phyloP scores from a whole-genome alignment of 352 stramenopile genomes.

The Phytopythium boreale region DNA sequence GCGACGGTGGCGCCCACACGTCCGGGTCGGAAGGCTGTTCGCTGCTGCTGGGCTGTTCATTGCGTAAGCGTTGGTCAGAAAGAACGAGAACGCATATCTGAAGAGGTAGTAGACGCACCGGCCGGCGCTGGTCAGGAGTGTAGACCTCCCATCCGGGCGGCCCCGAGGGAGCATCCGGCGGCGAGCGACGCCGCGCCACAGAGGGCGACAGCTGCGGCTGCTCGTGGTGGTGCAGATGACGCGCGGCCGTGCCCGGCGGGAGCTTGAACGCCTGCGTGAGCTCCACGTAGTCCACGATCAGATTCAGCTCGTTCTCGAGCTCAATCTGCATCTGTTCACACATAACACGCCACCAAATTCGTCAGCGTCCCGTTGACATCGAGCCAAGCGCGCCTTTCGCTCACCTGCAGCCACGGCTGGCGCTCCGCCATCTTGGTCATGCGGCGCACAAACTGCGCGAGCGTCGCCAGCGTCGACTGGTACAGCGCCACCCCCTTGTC shows the following conservation, averaged over 20 bases:
- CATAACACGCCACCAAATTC: neutral
- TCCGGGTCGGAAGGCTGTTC: constrained; percentile 51
- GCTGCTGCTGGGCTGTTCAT: constrained; percentile 2
- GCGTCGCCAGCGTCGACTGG: constrained; percentile 47
- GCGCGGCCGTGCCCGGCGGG: constrained; percentile 28
- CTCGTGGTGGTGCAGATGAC: constrained; percentile 29
- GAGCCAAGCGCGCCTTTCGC: neutral
- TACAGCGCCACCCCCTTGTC: constrained; percentile 61
- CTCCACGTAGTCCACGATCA: constrained; percentile 79
- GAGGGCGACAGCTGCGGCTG: constrained; percentile 16
- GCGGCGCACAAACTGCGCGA: constrained; percentile 60
- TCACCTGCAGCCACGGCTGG: constrained; percentile 71
- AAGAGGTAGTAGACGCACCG: neutral
- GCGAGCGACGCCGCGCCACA: constrained; percentile 7
- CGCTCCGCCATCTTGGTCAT: constrained; percentile 74
- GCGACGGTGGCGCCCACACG: constrained; percentile 70
- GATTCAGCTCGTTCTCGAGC: constrained; percentile 72
- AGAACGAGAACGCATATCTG: neutral
- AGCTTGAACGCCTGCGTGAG: constrained; percentile 64
- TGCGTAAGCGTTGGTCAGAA: neutral
- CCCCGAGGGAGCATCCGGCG: constrained; percentile 20
- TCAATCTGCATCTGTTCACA: constrained; percentile 64
- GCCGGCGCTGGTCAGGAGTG: constrained; percentile 21
- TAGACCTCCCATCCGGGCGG: constrained; percentile 56
- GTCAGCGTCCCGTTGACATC: neutral